Evolutionary conservation across 805 yeast species (phyloP).

Genomic region (Priceomyces haplophilus): DNA sequence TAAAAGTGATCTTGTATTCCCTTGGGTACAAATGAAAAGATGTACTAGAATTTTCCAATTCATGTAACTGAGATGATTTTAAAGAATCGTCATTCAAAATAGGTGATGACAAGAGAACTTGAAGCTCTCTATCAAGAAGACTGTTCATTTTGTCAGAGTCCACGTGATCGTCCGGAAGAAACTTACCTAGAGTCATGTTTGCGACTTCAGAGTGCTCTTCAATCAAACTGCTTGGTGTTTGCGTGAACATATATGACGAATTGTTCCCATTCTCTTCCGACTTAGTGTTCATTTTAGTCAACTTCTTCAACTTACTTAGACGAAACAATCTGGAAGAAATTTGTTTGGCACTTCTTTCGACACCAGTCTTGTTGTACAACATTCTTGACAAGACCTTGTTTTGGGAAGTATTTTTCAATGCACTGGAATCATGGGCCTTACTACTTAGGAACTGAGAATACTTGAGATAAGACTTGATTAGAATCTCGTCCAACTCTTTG

Average conservation of each 20-base stretch:
- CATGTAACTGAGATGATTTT: conserved; percentile 7
- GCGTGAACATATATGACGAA: background rate
- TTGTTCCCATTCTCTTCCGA: conserved; percentile 2
- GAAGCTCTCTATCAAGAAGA: conserved; percentile 30
- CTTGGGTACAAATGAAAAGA: conserved; percentile 5
- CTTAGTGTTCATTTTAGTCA: conserved; percentile 13
- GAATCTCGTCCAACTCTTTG: conserved; percentile 31
- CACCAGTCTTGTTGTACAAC: conserved; percentile 35
- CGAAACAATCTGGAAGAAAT: conserved; percentile 31
- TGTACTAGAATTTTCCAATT: conserved; percentile 1
- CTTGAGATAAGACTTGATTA: conserved; percentile 34
- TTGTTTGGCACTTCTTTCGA: conserved; percentile 36
- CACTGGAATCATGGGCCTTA: conserved; percentile 17
- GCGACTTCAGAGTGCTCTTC: conserved; percentile 17
- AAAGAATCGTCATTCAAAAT: conserved; percentile 11
- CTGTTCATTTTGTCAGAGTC: conserved; percentile 24
- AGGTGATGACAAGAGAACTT: conserved; percentile 27
- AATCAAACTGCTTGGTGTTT: background rate
- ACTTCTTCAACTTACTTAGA: conserved; percentile 22
- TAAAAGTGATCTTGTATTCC: conserved; percentile 9
- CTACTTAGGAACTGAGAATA: conserved; percentile 30
- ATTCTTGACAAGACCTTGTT: conserved; percentile 40
- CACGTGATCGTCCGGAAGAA: conserved; percentile 13
- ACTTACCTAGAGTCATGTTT: conserved; percentile 26
- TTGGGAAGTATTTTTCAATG: conserved; percentile 34